These are phyloP conservation scores for Fusarium poae DNA, from an alignment of 2,329 filamentous ascomycete species.

Conservation along the genomic window DNA sequence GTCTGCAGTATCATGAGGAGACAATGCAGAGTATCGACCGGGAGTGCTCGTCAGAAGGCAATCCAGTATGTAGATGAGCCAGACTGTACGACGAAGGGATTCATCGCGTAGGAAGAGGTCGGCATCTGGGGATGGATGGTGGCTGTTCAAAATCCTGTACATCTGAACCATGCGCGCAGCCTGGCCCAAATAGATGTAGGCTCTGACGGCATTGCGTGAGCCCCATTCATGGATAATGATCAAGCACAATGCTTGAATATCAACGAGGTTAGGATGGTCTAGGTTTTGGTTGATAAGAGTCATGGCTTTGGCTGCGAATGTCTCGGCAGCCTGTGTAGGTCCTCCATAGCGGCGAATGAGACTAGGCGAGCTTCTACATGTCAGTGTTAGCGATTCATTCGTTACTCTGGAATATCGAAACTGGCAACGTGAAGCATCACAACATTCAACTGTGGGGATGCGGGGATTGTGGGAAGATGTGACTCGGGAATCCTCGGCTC, in stretches of 20 bases:
- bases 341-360: constrained; percentile 71
- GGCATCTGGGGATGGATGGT: constrained; percentile 64
- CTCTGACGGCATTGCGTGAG: constrained; percentile 70
- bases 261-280: constrained; percentile 70
- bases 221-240: constrained; percentile 74
- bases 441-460: neutral
- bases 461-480: constrained; percentile 14
- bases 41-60: constrained; percentile 73
- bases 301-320: constrained; percentile 70
- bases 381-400: constrained; percentile 28
- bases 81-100: constrained; percentile 71
- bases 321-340: constrained; percentile 68
- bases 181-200: constrained; percentile 73
- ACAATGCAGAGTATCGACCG: constrained; percentile 69
- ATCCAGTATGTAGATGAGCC: constrained; percentile 73
- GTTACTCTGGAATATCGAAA: neutral
- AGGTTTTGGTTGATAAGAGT: constrained; percentile 69
- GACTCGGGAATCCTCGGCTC: constrained; percentile 43
- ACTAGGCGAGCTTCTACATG: constrained; percentile 64
- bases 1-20: constrained; percentile 66
- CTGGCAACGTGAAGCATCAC: constrained; percentile 3
- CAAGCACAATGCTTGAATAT: constrained; percentile 72
- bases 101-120: constrained; percentile 73
- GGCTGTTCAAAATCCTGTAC: constrained; percentile 70
- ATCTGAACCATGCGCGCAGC: constrained; percentile 75